Conservation (phyloP, 495 filamentous ascomycete species). For the Eremomyces bilateralis region DNA sequence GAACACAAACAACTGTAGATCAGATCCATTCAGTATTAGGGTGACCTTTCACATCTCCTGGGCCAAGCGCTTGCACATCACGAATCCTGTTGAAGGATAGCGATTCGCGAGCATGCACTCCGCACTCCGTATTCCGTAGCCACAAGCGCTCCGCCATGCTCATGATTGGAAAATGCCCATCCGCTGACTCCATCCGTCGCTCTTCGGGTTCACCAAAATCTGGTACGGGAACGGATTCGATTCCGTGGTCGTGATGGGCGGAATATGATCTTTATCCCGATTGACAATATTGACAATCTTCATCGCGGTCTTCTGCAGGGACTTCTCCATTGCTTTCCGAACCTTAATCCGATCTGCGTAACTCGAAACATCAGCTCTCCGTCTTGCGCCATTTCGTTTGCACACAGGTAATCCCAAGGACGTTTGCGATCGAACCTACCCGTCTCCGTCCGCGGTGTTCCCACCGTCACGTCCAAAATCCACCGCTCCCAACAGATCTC, state of each 20-base stretch:
- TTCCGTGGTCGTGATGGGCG: constrained; percentile 84
- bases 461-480: constrained; percentile 78
- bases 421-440: constrained; percentile 37
- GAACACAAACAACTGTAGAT: too few species aligned
- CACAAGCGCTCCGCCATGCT: constrained; percentile 53
- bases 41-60: too few species aligned
- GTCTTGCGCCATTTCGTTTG: constrained; percentile 1
- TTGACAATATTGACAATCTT: constrained; percentile 77
- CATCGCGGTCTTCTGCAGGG: constrained; percentile 62
- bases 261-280: constrained; percentile 83
- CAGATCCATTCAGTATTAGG: too few species aligned
- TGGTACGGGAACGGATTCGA: constrained; percentile 88
- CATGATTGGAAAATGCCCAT: constrained; percentile 46
- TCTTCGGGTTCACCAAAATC: constrained; percentile 64
- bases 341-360: constrained; percentile 71
- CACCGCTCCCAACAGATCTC: constrained; percentile 95
- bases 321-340: constrained; percentile 67
- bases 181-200: constrained; percentile 56
- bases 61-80: too few species aligned
- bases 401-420: neutral
- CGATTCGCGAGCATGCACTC: too few species aligned
- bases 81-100: too few species aligned
- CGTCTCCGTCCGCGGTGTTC: constrained; percentile 67
- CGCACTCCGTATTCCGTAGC: too few species aligned
- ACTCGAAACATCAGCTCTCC: too few species aligned